Evolutionary conservation across 306 rosid genomes (phyloP).

Genomic region (Vicia sativa): DNA sequence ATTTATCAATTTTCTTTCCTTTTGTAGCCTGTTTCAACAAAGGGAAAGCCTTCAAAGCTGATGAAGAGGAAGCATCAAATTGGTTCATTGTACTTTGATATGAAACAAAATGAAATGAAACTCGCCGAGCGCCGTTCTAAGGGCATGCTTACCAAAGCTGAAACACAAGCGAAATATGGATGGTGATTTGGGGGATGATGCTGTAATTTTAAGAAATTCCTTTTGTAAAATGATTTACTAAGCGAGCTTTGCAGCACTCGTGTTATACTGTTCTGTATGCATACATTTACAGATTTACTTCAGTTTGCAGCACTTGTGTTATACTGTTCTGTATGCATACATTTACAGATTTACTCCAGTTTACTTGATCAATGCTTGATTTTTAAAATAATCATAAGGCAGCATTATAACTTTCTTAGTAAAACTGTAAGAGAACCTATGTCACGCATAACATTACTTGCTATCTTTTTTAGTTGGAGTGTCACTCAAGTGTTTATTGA

Average conservation of each 20-base stretch:
- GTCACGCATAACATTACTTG: too few species aligned
- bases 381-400: too few species aligned
- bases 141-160: conserved; percentile 94
- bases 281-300: conserved; percentile 1
- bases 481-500: too few species aligned
- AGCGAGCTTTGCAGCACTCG: conserved; percentile 7
- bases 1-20: conserved; percentile 1
- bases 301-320: neutral
- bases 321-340: conserved; percentile 22
- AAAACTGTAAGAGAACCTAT: too few species aligned
- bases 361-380: too few species aligned
- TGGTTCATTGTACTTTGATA: conserved; percentile 73
- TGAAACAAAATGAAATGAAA: conserved; percentile 91
- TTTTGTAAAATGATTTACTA: neutral
- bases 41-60: conserved; percentile 87
- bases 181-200: conserved; percentile 62
- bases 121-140: conserved; percentile 78
- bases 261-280: conserved; percentile 26
- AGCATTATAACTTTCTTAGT: too few species aligned
- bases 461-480: too few species aligned
- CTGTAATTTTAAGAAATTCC: conserved; percentile 29
- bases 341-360: neutral
- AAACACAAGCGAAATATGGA: conserved; percentile 96
- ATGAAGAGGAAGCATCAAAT: conserved; percentile 98
- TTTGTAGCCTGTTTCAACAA: conserved; percentile 70